Evolutionary conservation across 139 green algal genomes (phyloP), one percentile per base, ranked within the genome.

Genomic region (Chlamydomonas sp.): DNA sequence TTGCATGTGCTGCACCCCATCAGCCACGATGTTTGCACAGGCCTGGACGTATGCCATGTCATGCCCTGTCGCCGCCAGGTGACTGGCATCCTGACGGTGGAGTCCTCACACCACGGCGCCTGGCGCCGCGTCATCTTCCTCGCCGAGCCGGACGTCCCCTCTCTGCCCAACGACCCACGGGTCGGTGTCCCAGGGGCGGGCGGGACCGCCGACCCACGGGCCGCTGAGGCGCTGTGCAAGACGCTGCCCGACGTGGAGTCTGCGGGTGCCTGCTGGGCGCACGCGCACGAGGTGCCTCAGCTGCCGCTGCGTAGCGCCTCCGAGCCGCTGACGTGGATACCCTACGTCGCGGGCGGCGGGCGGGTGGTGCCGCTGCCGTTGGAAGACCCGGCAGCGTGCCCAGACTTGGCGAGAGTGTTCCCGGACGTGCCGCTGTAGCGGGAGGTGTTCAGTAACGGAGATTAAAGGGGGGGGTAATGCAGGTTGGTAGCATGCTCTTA

Each of bases 81-180:
- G 2, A 84, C n/a, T 1, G 84, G 90, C 59, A 83, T 93, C n/a
- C 67, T 93, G 77, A 66, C n/a, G 0, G 1, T 90, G 0, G 80
- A 90, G 73, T 61, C 71, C 10, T 77, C 83, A 5, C 76, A 83
- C 3, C 75, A 16, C 10, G 76, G 80, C 18, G 0, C 10, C 0
- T 93, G 90, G 90, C 18, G 90, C 10, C 63, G 90, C 9, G 60
- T 93, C 17, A 90, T 91, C 31, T 93, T 93, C 63, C 76, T 77
- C 9, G 85, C 85, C 1, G 83, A 88, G 63, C 62, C 78, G 3
- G 31, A 49, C 31, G 31, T 49, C 31, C 31, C 31, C 31, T 49
- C 31, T 49, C 77, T 80, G 16, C 57, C 16, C 14, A 6, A 78
- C 8, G 31, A 59, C 31, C 31, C 31, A 49, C 31, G 31, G 31